Percentiles rank a stretch among this genome's conserved stretches.
phyloP scores from a whole-genome alignment of 257 asterid genomes.

The Solanum corneliomulleri region DNA sequence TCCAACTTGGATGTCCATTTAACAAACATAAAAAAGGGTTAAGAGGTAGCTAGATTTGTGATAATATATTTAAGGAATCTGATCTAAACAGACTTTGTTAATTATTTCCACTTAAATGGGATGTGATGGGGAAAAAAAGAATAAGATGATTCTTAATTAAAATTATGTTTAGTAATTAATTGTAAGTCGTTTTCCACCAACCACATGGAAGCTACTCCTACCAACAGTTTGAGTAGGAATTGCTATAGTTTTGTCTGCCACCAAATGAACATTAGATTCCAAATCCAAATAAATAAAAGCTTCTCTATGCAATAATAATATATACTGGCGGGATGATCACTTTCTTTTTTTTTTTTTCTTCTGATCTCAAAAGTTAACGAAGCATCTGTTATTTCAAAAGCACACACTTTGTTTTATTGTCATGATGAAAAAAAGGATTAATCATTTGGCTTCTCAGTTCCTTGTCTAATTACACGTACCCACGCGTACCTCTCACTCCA shows the following conservation, averaged over 20 bases:
- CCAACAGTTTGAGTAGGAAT: conserved; percentile 15
- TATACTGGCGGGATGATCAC: background rate
- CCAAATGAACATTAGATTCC: conserved; percentile 67
- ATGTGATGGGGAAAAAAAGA: background rate
- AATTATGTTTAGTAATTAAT: background rate
- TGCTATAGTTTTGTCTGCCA: conserved; percentile 62
- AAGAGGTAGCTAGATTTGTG: background rate
- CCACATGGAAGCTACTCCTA: conserved; percentile 37
- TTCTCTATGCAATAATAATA: background rate
- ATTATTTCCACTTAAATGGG: background rate
- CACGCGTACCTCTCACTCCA: background rate
- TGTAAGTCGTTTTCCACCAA: conserved; percentile 28
- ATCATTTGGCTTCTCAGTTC: background rate
- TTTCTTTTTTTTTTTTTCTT: background rate
- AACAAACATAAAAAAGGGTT: background rate
- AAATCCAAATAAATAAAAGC: conserved; percentile 6
- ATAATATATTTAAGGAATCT: conserved; percentile 23
- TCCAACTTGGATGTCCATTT: background rate
- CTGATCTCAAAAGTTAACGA: background rate
- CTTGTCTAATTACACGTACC: background rate
- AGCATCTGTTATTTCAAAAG: background rate
- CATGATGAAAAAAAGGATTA: background rate
- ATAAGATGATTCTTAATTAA: background rate
- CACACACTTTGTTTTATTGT: background rate
- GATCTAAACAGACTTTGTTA: conserved; percentile 29